Base-by-base conservation (phyloP, 805 yeast genomes). In the Wickerhamiella brachini region DNA sequence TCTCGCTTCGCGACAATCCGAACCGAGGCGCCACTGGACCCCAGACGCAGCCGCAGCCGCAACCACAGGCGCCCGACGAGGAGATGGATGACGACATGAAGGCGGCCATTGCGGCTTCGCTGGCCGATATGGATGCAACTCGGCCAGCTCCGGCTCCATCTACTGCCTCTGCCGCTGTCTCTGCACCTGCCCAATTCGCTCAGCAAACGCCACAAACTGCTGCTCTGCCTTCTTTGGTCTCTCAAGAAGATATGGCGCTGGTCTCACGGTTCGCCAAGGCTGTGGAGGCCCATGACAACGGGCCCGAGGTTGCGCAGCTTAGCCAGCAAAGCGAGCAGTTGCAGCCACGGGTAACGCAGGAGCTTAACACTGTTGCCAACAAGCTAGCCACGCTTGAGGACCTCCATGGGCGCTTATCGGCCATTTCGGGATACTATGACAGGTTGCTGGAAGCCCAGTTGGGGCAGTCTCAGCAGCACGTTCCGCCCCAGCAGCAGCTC, bases 31-130 rank as follows among this genome's bases (percentile, higher is more conserved):
- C n/a, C n/a, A n/a, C n/a, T n/a, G n/a, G n/a, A n/a, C n/a, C n/a
- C n/a, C n/a, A n/a, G n/a, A n/a, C n/a, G n/a, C n/a, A 62, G 26
- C 10, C 39, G 4, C 44, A 51, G 15, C 47, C 50, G 1, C 57
- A 59, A 15, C 21, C 47, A 2, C 29, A 46, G n/a, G 41, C 49
- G 23, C 52, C 68, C 12, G 39, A 65, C 15, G 85, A 78, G 2
- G 87, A 83, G 18, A 85, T 82, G 17, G 95, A 88, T 61, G 90
- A 83, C 39, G 95, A 87, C 38, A 77, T 90, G 80, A 85, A 80
- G 63, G 95, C 93, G 0, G 98, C 97, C 0, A 90, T 93, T 52
- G 95, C 84, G 15, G 95, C 95, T 0, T 86, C 95, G 65, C 71
- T 93, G 54, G 74, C 74, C 49, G 97, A 89, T 53, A 73, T 83